These are phyloP conservation scores for Poa pratensis DNA, from an alignment of 176 grass and related monocot species.

Conservation along the genomic window DNA sequence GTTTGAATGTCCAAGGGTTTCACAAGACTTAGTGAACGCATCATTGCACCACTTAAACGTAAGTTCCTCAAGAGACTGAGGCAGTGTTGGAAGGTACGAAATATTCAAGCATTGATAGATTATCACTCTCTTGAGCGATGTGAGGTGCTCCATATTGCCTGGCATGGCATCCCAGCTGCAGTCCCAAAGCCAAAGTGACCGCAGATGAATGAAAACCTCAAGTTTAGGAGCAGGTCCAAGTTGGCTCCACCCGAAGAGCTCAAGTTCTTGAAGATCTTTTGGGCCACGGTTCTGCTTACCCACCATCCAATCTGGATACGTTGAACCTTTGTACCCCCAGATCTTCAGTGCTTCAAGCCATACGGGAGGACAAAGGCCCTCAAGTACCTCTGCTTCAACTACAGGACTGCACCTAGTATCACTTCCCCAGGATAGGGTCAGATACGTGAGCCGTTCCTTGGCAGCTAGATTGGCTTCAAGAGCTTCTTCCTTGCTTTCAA, in stretches of 20 bases:
- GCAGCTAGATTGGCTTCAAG: background rate
- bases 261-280: background rate
- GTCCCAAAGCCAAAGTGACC: background rate
- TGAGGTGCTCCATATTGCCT: background rate
- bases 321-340: background rate
- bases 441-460: background rate
- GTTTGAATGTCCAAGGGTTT: background rate
- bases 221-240: background rate
- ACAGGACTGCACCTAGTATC: background rate
- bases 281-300: background rate
- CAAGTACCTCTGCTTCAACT: background rate
- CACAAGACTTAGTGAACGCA: background rate
- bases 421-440: background rate
- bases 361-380: background rate
- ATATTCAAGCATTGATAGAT: background rate
- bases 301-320: background rate
- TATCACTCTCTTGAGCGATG: background rate
- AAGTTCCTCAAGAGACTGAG: background rate
- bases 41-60: background rate
- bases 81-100: background rate
- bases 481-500: conserved; percentile 31
- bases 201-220: background rate
- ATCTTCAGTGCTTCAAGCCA: background rate
- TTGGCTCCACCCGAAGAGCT: background rate
- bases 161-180: background rate